Evolutionary conservation across 2,329 filamentous ascomycete species (phyloP).

Genomic region (Venturia oleaginea): DNA sequence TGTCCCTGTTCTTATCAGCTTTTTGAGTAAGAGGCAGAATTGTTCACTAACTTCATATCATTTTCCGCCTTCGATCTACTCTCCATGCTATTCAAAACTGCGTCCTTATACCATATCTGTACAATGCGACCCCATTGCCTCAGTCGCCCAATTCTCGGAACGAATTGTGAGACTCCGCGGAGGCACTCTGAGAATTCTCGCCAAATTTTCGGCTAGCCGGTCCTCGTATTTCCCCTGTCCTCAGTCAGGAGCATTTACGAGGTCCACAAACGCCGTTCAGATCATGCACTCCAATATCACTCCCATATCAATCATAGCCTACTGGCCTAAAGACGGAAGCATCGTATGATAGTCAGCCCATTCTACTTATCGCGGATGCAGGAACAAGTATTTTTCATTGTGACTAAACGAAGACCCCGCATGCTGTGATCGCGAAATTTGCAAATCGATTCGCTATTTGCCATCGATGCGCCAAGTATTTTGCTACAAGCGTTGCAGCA

Average conservation of each 20-base stretch:
- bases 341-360: neutral
- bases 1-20: neutral
- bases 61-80: neutral
- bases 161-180: neutral
- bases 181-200: neutral
- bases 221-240: neutral
- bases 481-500: neutral
- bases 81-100: neutral
- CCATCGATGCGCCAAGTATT: neutral
- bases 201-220: neutral
- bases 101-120: neutral
- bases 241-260: neutral
- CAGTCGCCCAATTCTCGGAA: neutral
- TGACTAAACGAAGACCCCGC: neutral
- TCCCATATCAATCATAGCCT: neutral
- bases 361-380: neutral
- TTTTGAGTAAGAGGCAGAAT: neutral
- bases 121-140: neutral
- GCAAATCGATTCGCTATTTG: neutral
- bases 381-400: neutral
- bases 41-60: neutral
- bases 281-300: neutral
- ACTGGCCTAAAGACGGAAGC: neutral
- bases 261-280: neutral
- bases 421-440: neutral